phyloP scores from a whole-genome alignment of 2,329 filamentous ascomycete genomes.

The Pseudogymnoascus sp. region DNA sequence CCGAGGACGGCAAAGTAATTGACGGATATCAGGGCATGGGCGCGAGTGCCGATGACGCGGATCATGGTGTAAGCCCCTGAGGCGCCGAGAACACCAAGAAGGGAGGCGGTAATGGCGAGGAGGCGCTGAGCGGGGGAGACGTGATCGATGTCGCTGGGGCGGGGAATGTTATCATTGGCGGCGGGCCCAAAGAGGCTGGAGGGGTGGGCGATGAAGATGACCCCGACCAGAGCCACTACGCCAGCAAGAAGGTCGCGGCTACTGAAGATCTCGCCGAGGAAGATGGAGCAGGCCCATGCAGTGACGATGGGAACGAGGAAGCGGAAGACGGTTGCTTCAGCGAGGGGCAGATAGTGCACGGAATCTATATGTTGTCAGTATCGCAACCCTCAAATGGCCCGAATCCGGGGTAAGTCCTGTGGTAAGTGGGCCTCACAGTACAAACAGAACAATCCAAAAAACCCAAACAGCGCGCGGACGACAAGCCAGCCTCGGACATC shows the following conservation, averaged over 20 bases:
- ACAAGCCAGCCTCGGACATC: conserved; percentile 64
- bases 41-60: conserved; percentile 70
- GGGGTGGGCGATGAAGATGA: conserved; percentile 74
- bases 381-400: background rate
- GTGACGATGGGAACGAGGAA: conserved; percentile 79
- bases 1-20: conserved; percentile 74
- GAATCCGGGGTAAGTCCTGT: background rate
- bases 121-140: conserved; percentile 35
- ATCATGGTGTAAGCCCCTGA: conserved; percentile 70
- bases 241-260: conserved; percentile 69
- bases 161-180: conserved; percentile 13
- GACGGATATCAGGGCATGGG: conserved; percentile 78
- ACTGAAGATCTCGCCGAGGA: conserved; percentile 70
- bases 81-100: conserved; percentile 72
- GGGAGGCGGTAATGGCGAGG: conserved; percentile 61
- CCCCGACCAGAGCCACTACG: conserved; percentile 68
- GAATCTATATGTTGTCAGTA: conserved; percentile 23
- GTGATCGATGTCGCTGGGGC: conserved; percentile 16
- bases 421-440: conserved; percentile 23
- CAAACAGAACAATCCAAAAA: conserved; percentile 67
- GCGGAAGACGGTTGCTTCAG: conserved; percentile 84
- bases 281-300: conserved; percentile 71
- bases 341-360: conserved; percentile 68
- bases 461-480: conserved; percentile 62
- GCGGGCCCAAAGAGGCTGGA: conserved; percentile 21